Conservation (phyloP, 2,329 filamentous ascomycete genomes). For the Colletotrichum simmondsii region DNA sequence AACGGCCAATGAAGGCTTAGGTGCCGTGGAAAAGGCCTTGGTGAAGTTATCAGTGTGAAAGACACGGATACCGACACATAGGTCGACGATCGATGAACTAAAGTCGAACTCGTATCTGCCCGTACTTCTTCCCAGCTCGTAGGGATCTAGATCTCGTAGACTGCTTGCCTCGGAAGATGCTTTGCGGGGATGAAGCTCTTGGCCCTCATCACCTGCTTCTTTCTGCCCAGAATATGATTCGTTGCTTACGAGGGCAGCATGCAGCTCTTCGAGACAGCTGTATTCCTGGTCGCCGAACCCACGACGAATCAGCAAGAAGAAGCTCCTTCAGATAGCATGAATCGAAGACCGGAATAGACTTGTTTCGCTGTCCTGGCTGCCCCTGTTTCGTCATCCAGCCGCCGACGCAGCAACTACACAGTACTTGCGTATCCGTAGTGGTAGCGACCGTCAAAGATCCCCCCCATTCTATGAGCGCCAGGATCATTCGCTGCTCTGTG, state of each 20-base stretch:
- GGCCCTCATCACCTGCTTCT: neutral
- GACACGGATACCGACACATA: neutral
- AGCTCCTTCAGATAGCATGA: neutral
- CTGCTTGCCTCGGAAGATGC: neutral
- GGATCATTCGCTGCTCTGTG: slow-evolving; percentile 26
- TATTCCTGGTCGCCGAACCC: neutral
- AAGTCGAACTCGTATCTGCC: neutral
- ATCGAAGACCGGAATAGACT: neutral
- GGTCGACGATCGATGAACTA: neutral
- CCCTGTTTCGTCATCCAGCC: slow-evolving; percentile 12
- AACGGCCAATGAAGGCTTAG: neutral
- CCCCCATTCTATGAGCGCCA: slow-evolving; percentile 21
- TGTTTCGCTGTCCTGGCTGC: slow-evolving; percentile 14
- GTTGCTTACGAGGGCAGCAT: neutral
- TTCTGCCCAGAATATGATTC: slow-evolving; percentile 5
- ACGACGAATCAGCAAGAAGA: slow-evolving; percentile 5
- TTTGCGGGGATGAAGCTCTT: neutral
- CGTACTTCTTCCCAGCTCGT: neutral
- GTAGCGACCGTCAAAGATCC: slow-evolving; percentile 1
- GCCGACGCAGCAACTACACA: neutral
- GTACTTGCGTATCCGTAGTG: neutral
- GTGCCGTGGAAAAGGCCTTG: neutral
- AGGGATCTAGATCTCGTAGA: neutral
- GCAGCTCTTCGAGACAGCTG: slow-evolving; percentile 2
- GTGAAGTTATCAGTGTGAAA: neutral